Evolutionary conservation across 192 early-diverging fungal species (phyloP), one percentile per base, ranked within the genome.

Genomic region (Haplosporangium gracile): DNA sequence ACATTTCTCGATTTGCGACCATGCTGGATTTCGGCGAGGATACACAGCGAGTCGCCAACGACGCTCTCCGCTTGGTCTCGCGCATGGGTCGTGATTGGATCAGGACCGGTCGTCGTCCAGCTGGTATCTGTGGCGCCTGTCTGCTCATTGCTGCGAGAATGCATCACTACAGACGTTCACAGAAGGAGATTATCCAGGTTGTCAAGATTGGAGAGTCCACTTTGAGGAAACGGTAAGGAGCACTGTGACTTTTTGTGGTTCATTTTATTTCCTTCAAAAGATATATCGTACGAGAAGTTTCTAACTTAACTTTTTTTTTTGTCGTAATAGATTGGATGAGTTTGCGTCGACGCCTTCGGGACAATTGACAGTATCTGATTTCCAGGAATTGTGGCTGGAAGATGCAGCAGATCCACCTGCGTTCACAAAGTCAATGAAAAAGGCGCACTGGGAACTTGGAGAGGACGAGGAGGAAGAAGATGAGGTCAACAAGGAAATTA

Each of bases 81-180:
- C 90, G 98, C 43, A 97, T 99, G 97, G 95, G 97, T 74, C 92
- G 97, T 29, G 97, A 99, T 89, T 99, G 97, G 97, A 96, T 99
- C 73, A 89, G 93, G 74, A 94, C 92, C 0, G 98, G 98, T 53
- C 92, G 98, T 72, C 92, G 96, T 6, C 97, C 97, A 7, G 92
- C 97, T 18, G 98, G 98, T 68, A 97, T 99, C 38, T 99, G 98
- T 89, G 98, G 97, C 11, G 97, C 97, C 5, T 94, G 95, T 77
- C 82, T 99, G 42, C 91, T 96, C 26, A 95, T 99, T 80, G 95
- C 97, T 4, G 96, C 97, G 4, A 88, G 97, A 65, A 96, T 99
- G 95, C 94, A 99, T 78, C 95, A 96, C 51, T 99, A 96, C 76
- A 89, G 93, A 40, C 91, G 98, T 39, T 94, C 97, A 7, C 88